These are phyloP conservation scores for Tricladium varicosporioides DNA, from an alignment of 2,329 filamentous ascomycete genomes.

Conservation along the genomic window DNA sequence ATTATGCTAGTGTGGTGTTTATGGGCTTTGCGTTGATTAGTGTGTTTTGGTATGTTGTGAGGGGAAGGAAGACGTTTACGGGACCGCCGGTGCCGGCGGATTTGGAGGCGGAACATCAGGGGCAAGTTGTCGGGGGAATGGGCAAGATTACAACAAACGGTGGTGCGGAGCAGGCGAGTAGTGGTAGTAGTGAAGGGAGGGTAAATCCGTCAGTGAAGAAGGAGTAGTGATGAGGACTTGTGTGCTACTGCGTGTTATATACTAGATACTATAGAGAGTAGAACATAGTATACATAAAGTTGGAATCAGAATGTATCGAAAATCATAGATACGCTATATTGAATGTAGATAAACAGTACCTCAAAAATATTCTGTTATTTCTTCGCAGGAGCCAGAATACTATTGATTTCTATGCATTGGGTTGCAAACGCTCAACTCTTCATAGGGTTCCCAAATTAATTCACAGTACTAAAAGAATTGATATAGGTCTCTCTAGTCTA, in stretches of 20 bases:
- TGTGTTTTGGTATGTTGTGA: slow-evolving; percentile 60
- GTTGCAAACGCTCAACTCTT: too few relatives aligned
- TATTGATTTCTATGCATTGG: too few relatives aligned
- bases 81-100: slow-evolving; percentile 45
- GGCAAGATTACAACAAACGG: slow-evolving; percentile 20
- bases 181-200: slow-evolving; percentile 5
- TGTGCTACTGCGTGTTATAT: neutral
- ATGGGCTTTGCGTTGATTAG: slow-evolving; percentile 60
- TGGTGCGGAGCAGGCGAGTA: slow-evolving; percentile 5
- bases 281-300: too few relatives aligned
- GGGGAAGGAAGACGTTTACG: slow-evolving; percentile 62
- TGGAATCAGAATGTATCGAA: too few relatives aligned
- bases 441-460: too few relatives aligned
- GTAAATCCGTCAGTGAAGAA: neutral
- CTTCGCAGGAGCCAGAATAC: too few relatives aligned
- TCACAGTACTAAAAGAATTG: too few relatives aligned
- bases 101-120: slow-evolving; percentile 26
- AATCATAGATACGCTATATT: too few relatives aligned
- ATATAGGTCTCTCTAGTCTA: too few relatives aligned
- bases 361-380: too few relatives aligned
- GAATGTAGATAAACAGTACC: too few relatives aligned
- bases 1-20: slow-evolving; percentile 67
- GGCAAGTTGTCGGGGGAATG: slow-evolving; percentile 20
- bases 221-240: neutral
- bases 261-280: neutral